Conservation (phyloP, 306 rosid species). For the Pterocarpus santalinus region DNA sequence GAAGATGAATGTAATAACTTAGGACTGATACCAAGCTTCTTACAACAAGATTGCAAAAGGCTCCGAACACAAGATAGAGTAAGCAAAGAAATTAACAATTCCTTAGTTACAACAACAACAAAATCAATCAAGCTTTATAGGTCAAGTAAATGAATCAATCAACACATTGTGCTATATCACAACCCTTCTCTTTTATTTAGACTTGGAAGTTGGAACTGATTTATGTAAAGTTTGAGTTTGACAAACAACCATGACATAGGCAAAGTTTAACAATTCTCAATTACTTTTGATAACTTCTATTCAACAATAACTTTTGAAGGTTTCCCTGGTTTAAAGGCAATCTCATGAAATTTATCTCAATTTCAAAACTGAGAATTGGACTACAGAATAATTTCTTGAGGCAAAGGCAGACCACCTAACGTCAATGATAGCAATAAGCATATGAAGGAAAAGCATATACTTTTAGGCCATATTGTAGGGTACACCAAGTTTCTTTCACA, state of each 20-base stretch:
- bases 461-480: neutral
- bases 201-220: neutral
- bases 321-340: no score
- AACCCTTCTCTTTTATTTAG: neutral
- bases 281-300: neutral
- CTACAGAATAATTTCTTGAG: neutral
- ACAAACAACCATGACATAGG: neutral
- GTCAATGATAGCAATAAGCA: neutral
- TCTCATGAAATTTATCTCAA: no score
- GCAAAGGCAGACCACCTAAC: conserved; percentile 21
- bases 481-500: conserved; percentile 18
- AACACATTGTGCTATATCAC: neutral
- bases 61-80: neutral
- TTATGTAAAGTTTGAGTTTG: neutral
- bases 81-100: neutral
- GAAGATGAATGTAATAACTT: neutral
- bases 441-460: conserved; percentile 16
- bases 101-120: neutral
- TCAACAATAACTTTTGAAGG: neutral
- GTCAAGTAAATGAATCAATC: neutral
- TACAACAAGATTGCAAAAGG: neutral
- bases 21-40: neutral
- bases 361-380: no score
- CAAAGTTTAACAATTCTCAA: conserved; percentile 13
- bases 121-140: neutral